Evolutionary conservation across 225 moss, liverwort and hornwort genomes (phyloP), one percentile per base, ranked within the genome.

Genomic region (Marchantia polymorpha): DNA sequence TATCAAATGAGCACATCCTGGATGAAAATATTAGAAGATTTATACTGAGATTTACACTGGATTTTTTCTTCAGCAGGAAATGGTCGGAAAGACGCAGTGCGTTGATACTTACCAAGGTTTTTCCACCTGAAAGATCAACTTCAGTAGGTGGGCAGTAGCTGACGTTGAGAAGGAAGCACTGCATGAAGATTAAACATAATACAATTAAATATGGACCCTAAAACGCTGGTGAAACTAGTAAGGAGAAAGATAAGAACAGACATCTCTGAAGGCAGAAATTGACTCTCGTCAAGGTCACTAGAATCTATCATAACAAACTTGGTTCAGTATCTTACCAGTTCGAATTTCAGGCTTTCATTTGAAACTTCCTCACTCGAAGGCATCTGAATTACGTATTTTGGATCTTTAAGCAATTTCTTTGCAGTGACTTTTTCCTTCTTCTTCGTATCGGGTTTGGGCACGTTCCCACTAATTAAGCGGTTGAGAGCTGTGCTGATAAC

Each of bases 61-160:
- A 69, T 22, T 7, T 69, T 63, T n/a, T n/a, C 70, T n/a, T n/a
- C 12, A 51, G 9, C 10, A 20, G 4, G 50, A 72, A 23, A 10
- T 50, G 6, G 52, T 26, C 23, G 0, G 0, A 6, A 9, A 12
- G 7, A 23, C 64, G 20, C 58, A 15, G 15, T 64, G 23, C 64
- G 27, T 23, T n/a, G 23, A n/a, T 49, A 76, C 76, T 88, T 83
- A 94, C 94, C 89, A 94, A 78, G 66, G 85, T 90, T 81, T 90
- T 90, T 75, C 92, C 92, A 51, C 83, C 69, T 69, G 88, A 88
- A 19, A 95, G 90, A 80, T 95, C 89, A 79, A 79, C 86, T 91
- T 99, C 95, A 67, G 99, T 91, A 25, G 92, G 87, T 77, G 95
- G 95, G 85, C 99, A 99, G 83, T 93, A 92, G 89, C 99, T 99